Conservation (phyloP, 345 rosid genomes). For the Bretschneidera sinensis region DNA sequence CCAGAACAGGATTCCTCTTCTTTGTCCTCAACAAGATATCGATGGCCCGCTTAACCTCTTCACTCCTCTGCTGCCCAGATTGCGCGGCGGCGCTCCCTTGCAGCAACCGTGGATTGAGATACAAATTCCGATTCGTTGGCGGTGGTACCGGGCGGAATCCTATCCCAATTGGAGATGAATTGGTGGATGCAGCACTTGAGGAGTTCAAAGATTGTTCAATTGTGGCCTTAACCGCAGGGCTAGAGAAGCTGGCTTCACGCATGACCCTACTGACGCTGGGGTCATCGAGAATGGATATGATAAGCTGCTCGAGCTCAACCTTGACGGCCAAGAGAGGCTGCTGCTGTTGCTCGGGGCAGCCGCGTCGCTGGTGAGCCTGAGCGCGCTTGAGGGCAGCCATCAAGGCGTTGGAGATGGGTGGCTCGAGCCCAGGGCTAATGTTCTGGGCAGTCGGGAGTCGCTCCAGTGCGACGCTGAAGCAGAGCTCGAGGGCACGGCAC, state of each 20-base stretch:
- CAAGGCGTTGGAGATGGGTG: conserved; percentile 90
- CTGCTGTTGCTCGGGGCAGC: conserved; percentile 98
- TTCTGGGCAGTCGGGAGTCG: conserved; percentile 70
- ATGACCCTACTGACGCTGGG: conserved; percentile 96
- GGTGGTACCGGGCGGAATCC: conserved; percentile 51
- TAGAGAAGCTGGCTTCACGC: conserved; percentile 98
- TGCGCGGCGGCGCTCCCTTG: conserved; percentile 35
- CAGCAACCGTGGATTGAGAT: conserved; percentile 77
- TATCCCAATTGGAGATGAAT: conserved; percentile 41
- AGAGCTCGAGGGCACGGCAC: conserved; percentile 98
- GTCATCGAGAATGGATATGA: conserved; percentile 94
- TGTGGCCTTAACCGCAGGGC: conserved; percentile 87
- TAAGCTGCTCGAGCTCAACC: conserved; percentile 95
- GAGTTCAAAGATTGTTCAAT: conserved; percentile 78
- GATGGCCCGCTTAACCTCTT: conserved; percentile 57
- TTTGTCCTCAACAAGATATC: conserved; percentile 58
- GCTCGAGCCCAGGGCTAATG: conserved; percentile 49
- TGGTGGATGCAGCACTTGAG: conserved; percentile 29
- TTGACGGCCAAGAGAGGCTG: conserved; percentile 92
- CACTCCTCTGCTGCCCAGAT: conserved; percentile 44
- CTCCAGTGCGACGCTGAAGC: conserved; percentile 98
- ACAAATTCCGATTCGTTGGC: conserved; percentile 49
- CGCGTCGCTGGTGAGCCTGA: conserved; percentile 97
- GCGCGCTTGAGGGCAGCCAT: conserved; percentile 98
- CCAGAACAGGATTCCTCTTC: conserved; percentile 86